Base-by-base conservation (phyloP, 495 filamentous ascomycete genomes). In the Aeminium ludgeri region DNA sequence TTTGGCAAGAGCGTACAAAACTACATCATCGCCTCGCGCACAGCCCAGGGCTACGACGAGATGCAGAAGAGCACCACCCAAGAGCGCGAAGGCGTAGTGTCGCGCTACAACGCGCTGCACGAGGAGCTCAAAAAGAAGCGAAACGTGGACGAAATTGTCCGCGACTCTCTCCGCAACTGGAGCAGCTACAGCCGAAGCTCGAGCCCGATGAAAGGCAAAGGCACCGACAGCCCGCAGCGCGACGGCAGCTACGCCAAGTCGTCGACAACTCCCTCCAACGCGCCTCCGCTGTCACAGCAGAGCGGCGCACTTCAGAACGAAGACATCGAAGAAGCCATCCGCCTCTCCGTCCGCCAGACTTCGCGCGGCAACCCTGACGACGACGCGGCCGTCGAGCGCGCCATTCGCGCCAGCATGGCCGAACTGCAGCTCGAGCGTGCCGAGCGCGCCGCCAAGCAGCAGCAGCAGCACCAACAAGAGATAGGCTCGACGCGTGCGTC, bases 21-120 rank as follows among this genome's bases (percentile, higher is more conserved):
- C 43, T 81, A 84, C 40, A 81, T 86, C 36, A 65, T 83, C 28
- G 67, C 78, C 1, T 72, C 80, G 19, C 67, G 83, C 3, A 78
- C 80, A 20, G 58, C 72, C 10, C 80, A 87, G 55, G 82, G 83
- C 2, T 66, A 74, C 34, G 68, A 76, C 35, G 79, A 86, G 17
- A 65, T 66, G 34, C 55, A 59, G 10, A 43, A 42, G 2, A 51
- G 66, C 2, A 66, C 66, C 1, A 43, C 44, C 3, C 65, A 66
- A 44, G 73, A 83, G 58, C 62, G 69, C 10, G 57, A 53, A 11
- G 71, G 74, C 41, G 66, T 82, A 3, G 49, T 80, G 15, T 54
- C 42, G 8, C 59, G 69, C 10, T 84, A 78, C 79, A 57, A 68
- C 12, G 50, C 50, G 12, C 55, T 67, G 27, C 64, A 69, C 34